Conservation (phyloP, 2,329 filamentous ascomycete genomes). For the Beauveria caledonica region DNA sequence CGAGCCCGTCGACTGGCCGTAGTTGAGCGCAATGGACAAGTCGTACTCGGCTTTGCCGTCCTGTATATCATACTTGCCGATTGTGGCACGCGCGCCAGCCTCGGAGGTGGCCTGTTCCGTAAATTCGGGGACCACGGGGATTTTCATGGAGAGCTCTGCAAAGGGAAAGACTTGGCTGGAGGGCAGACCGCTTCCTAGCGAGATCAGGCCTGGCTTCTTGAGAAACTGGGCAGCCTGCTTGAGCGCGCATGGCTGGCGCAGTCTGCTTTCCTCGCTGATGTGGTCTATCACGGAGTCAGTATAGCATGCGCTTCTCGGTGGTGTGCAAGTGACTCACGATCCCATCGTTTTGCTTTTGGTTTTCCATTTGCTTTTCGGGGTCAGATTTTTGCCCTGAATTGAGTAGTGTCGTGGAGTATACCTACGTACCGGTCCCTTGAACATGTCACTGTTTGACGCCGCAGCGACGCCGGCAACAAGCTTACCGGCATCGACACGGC, state of each 20-base stretch:
- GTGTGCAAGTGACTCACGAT: conserved; percentile 49
- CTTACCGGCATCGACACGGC: conserved; percentile 63
- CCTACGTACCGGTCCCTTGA: conserved; percentile 60
- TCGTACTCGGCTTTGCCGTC: conserved; percentile 53
- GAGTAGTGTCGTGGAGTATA: background rate
- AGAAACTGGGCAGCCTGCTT: conserved; percentile 76
- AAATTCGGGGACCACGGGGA: conserved; percentile 63
- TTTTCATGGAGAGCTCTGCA: conserved; percentile 64
- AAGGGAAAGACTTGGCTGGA: conserved; percentile 91
- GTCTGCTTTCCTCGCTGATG: conserved; percentile 53
- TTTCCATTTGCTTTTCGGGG: conserved; percentile 38
- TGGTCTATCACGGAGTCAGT: conserved; percentile 32
- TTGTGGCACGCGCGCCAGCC: conserved; percentile 51
- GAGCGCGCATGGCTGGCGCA: conserved; percentile 59
- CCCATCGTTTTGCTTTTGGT: conserved; percentile 74
- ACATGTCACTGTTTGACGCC: conserved; percentile 69
- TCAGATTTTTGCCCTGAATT: background rate
- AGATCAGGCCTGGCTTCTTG: conserved; percentile 76
- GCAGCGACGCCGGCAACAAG: conserved; percentile 71
- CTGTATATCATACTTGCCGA: conserved; percentile 77
- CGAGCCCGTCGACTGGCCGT: conserved; percentile 78
- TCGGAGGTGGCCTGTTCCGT: conserved; percentile 57
- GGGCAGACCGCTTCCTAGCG: conserved; percentile 83
- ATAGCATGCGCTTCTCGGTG: background rate
- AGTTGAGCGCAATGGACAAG: conserved; percentile 84